Conservation (phyloP, 2,329 filamentous ascomycete genomes). For the Lasiodiplodia theobromae region DNA sequence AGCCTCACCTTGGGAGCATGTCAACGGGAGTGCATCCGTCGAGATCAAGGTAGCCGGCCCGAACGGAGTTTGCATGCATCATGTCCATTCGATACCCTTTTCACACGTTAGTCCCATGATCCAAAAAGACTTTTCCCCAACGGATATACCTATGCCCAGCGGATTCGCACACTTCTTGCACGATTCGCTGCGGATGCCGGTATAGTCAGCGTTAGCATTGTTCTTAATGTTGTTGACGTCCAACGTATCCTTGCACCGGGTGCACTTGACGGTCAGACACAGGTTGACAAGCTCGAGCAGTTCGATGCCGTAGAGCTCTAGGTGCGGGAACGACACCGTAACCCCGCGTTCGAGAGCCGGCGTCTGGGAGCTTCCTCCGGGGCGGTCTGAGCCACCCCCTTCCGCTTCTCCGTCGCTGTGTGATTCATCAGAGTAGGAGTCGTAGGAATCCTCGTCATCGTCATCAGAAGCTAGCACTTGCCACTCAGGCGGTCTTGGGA, state of each 20-base stretch:
- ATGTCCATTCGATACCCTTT: slow-evolving; percentile 65
- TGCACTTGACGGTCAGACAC: slow-evolving; percentile 76
- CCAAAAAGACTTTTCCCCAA: slow-evolving; percentile 1
- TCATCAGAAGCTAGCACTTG: slow-evolving; percentile 37
- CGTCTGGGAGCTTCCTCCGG: slow-evolving; percentile 36
- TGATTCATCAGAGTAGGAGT: slow-evolving; percentile 51
- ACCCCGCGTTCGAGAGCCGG: slow-evolving; percentile 69
- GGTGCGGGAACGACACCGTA: slow-evolving; percentile 77
- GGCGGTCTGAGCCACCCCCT: slow-evolving; percentile 40
- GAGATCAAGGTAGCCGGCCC: slow-evolving; percentile 80
- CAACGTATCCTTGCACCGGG: slow-evolving; percentile 75
- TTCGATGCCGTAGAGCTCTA: slow-evolving; percentile 80
- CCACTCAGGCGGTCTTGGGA: slow-evolving; percentile 83
- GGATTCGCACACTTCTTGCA: slow-evolving; percentile 64
- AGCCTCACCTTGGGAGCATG: slow-evolving; percentile 71
- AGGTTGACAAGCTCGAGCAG: slow-evolving; percentile 73
- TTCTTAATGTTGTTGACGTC: slow-evolving; percentile 73
- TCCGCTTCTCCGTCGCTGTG: slow-evolving; percentile 56
- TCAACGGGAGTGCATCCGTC: slow-evolving; percentile 77
- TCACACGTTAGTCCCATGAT: slow-evolving; percentile 23
- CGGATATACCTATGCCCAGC: slow-evolving; percentile 52
- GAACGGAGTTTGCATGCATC: slow-evolving; percentile 74
- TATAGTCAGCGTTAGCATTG: slow-evolving; percentile 51
- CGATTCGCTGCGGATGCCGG: slow-evolving; percentile 53
- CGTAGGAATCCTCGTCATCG: slow-evolving; percentile 46